Conservation (phyloP, 805 yeast genomes). For the Nakazawaea ishiwadae region DNA sequence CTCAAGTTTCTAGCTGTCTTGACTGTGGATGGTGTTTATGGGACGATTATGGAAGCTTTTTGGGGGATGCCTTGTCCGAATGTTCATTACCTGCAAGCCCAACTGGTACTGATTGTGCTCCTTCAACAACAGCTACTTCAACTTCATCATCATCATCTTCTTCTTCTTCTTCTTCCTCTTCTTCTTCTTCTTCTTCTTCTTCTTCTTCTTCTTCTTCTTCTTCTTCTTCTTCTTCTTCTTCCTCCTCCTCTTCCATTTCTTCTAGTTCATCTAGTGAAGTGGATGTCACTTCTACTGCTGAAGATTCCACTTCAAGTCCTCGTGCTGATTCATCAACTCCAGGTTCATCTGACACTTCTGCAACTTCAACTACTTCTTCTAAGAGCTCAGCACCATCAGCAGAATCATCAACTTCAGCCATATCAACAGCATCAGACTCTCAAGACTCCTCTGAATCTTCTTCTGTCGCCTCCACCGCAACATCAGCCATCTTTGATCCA, state of each 20-base stretch:
- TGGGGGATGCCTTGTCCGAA: conserved; percentile 23
- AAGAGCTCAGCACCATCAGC: neutral
- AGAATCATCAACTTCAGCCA: neutral
- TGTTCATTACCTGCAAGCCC: conserved; percentile 26
- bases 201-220: no score
- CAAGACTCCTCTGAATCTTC: no score
- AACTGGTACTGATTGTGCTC: conserved; percentile 26
- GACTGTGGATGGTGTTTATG: conserved; percentile 36
- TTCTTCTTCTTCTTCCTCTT: neutral
- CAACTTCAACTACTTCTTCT: neutral
- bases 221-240: no score
- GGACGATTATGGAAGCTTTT: conserved; percentile 26
- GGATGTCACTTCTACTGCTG: no score
- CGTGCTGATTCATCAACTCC: no score
- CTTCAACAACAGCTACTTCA: conserved; percentile 10
- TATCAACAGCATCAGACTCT: neutral
- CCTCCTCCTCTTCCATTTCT: no score
- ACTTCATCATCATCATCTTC: conserved; percentile 14
- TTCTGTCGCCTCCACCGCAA: no score
- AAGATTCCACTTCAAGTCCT: no score
- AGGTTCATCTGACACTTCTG: conserved; percentile 4
- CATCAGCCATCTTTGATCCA: no score
- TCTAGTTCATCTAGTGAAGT: no score
- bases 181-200: no score
- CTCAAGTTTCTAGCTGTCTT: conserved; percentile 24